phyloP scores from a whole-genome alignment of 2,329 filamentous ascomycete genomes.

The Penicillium concentricum region DNA sequence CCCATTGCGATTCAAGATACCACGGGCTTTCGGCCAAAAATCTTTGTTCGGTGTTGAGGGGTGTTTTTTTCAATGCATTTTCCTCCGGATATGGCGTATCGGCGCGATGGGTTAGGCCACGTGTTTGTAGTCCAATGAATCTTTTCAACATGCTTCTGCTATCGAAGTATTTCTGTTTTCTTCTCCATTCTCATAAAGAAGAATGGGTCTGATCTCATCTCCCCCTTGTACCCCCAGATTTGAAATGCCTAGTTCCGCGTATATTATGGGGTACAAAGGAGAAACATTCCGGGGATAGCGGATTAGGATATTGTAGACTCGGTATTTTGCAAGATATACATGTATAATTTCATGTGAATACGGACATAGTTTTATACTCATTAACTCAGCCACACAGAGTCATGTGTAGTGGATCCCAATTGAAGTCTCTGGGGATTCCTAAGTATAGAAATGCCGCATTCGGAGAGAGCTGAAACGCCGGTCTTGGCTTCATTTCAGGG shows the following conservation, averaged over 20 bases:
- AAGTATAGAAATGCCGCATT: conserved; percentile 11
- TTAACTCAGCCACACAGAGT: background rate
- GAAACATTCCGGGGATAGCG: background rate
- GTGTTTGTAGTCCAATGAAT: conserved; percentile 6
- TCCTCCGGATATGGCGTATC: conserved; percentile 5
- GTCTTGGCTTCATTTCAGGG: conserved; percentile 5
- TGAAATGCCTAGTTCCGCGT: background rate
- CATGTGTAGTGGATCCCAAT: background rate
- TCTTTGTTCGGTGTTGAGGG: conserved; percentile 8
- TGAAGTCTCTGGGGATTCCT: conserved; percentile 4
- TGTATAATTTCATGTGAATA: background rate
- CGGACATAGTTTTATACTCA: too few species aligned
- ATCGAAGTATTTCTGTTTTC: background rate
- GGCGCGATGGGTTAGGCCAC: conserved; percentile 6
- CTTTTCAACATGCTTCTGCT: background rate
- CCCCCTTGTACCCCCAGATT: background rate
- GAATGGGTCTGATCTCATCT: background rate
- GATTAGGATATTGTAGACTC: background rate
- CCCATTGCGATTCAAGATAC: conserved; percentile 10
- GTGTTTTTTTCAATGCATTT: background rate
- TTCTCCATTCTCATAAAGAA: background rate
- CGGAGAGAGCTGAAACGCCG: conserved; percentile 4
- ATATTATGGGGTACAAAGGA: background rate
- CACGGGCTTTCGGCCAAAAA: conserved; percentile 4
- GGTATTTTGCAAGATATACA: background rate